phyloP scores from a whole-genome alignment of 1,284 basidiomycete species.

The Marasmius sp. region DNA sequence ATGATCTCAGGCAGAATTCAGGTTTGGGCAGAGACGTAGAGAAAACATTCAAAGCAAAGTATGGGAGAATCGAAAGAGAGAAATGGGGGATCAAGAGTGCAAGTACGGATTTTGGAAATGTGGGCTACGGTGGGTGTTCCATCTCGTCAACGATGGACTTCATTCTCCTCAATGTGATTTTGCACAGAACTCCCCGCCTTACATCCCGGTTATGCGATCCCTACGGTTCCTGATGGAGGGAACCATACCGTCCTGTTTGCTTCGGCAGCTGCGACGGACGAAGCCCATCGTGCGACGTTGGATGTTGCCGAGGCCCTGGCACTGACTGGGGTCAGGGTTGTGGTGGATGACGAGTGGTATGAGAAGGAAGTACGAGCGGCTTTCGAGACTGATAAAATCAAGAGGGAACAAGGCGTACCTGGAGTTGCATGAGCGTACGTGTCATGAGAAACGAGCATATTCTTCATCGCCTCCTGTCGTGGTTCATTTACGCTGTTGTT shows the following conservation, averaged over 20 bases:
- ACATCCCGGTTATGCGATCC: constrained; percentile 55
- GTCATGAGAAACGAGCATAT: no score
- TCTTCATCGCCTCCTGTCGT: no score
- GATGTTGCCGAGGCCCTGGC: constrained; percentile 61
- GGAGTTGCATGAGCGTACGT: background rate
- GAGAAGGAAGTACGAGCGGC: constrained; percentile 21
- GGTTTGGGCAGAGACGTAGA: constrained; percentile 59
- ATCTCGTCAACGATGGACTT: background rate
- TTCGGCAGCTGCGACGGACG: constrained; percentile 48
- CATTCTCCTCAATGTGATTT: background rate
- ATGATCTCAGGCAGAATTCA: constrained; percentile 67
- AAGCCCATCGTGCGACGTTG: constrained; percentile 58
- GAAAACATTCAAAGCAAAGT: constrained; percentile 49
- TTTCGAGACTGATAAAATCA: background rate
- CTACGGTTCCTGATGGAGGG: constrained; percentile 53
- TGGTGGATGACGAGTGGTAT: constrained; percentile 54
- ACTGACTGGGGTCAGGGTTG: constrained; percentile 52
- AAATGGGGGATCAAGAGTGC: constrained; percentile 58
- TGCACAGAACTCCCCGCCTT: constrained; percentile 42
- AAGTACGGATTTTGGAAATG: constrained; percentile 74
- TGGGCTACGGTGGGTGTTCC: constrained; percentile 49
- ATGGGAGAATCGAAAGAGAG: constrained; percentile 48
- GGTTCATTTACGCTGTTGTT: no score
- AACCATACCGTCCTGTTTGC: constrained; percentile 67
- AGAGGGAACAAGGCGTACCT: background rate